Evolutionary conservation across 2,329 filamentous ascomycete species (phyloP), one percentile per base, ranked within the genome.

Genomic region (Fusarium sublunatum): DNA sequence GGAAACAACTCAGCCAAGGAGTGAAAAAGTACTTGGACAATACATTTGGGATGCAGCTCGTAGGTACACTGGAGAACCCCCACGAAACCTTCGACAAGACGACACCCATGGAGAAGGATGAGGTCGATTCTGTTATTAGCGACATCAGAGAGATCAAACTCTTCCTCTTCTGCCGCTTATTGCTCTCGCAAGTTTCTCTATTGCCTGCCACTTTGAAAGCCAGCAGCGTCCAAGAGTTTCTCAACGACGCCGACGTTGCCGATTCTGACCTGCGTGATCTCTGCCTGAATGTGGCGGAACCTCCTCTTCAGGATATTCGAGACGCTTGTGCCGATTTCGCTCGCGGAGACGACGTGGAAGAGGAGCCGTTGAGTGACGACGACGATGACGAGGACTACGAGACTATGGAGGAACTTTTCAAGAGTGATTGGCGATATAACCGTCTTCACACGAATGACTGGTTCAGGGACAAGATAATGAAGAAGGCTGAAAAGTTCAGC

Each of bases 271-370:
- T 73, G 6, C 62, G 70, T 7, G 72, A 73, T 41, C 57, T 73
- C 11, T 73, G 69, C 35, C 42, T 73, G 11, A 73, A 71, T 22
- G 57, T 73, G 2, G 64, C 67, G 9, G 59, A 70, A 3, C 72
- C 72, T 5, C 67, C 53, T 19, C 64, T 73, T 0, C 70, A 73
- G 15, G 53, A 68, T 5, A 70, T 73, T 7, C 67, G 72, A 53
- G 72, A 74, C 19, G 71, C 71, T 5, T 73, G 72, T 28, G 72
- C 72, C 26, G 72, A 73, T 28, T 73, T 73, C 19, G 66, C 72
- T 0, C 68, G 70, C 0, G 63, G 63, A 5, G 65, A 72, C 11
- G 58, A 67, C 24, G 56, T 43, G n/a, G 63, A 67, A 0, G 59
- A 70, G 3, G 52, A 38, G 4, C 38, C 28, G 2, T 3, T 13